Evolutionary conservation across 495 filamentous ascomycete species (phyloP).

Genomic region (Aspergillus ellipticus): DNA sequence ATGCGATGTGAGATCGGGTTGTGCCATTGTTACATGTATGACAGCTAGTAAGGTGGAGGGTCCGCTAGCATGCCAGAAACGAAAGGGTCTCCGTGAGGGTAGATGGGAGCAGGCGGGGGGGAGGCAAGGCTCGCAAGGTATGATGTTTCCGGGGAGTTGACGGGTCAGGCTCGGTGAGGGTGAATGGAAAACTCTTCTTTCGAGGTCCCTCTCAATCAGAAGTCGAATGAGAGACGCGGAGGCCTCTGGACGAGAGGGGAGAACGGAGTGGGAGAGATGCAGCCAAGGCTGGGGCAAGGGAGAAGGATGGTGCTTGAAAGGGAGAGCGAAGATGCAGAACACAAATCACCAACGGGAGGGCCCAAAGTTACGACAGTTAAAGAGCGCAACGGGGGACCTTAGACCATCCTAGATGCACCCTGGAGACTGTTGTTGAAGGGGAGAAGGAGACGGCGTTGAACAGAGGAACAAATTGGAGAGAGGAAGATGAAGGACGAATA

Average conservation of each 20-base stretch:
- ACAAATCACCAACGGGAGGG: slow-evolving; percentile 11
- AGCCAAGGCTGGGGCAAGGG: slow-evolving; percentile 12
- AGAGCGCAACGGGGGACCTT: slow-evolving; percentile 2
- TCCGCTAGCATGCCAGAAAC: slow-evolving; percentile 38
- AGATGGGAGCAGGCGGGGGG: slow-evolving; percentile 12
- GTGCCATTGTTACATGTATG: slow-evolving; percentile 50
- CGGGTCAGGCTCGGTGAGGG: background rate
- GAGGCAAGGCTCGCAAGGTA: slow-evolving; percentile 12
- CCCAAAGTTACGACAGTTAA: slow-evolving; percentile 9
- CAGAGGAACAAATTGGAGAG: slow-evolving; percentile 4
- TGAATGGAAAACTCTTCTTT: background rate
- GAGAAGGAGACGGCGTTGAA: slow-evolving; percentile 7
- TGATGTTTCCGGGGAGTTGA: slow-evolving; percentile 9
- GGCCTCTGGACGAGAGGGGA: slow-evolving; percentile 13
- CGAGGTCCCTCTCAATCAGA: background rate
- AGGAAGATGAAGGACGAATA: slow-evolving; percentile 13
- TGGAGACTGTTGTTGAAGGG: slow-evolving; percentile 6
- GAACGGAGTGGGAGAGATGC: slow-evolving; percentile 14
- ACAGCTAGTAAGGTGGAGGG: slow-evolving; percentile 28
- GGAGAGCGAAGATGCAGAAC: background rate
- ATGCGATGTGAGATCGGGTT: slow-evolving; percentile 70
- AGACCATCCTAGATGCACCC: slow-evolving; percentile 12
- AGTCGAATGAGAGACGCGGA: background rate
- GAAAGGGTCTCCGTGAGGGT: slow-evolving; percentile 13
- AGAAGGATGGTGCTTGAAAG: slow-evolving; percentile 13